A percentile compares a stretch with the other conserved stretches of the same genome.
phyloP scores from a whole-genome alignment of 768 basidiomycete genomes.

The Leucogyrophana mollusca region DNA sequence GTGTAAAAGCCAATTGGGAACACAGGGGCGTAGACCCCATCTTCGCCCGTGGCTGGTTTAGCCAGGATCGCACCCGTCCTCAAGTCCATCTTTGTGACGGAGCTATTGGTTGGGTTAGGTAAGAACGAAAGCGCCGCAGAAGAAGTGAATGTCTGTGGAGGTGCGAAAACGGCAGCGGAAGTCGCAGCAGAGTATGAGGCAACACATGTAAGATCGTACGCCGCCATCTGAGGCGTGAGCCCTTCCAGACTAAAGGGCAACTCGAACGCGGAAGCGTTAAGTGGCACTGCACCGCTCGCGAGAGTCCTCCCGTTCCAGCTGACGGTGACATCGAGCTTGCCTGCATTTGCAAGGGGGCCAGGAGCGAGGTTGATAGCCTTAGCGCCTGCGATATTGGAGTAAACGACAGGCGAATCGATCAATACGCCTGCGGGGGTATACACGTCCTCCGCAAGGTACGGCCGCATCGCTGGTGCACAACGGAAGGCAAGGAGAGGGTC shows the following conservation, averaged over 20 bases:
- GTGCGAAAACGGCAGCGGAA: slow-evolving; percentile 19
- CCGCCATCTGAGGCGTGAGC: slow-evolving; percentile 38
- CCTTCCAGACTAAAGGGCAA: slow-evolving; percentile 46
- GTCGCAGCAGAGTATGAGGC: slow-evolving; percentile 18
- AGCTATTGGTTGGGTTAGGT: slow-evolving; percentile 44
- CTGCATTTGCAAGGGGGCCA: slow-evolving; percentile 23
- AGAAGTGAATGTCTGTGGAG: slow-evolving; percentile 40
- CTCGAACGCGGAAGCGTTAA: slow-evolving; percentile 49
- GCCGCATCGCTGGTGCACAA: slow-evolving; percentile 56
- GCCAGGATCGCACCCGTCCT: slow-evolving; percentile 56
- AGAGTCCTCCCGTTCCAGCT: slow-evolving; percentile 42
- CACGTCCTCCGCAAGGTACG: slow-evolving; percentile 56
- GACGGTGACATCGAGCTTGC: slow-evolving; percentile 40
- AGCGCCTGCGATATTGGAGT: slow-evolving; percentile 44
- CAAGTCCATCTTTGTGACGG: slow-evolving; percentile 60
- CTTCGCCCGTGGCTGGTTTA: slow-evolving; percentile 46
- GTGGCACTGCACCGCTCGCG: slow-evolving; percentile 43
- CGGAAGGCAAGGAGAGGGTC: slow-evolving; percentile 52
- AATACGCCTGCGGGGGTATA: slow-evolving; percentile 43
- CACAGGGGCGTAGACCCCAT: slow-evolving; percentile 48
- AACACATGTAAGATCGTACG: slow-evolving; percentile 29
- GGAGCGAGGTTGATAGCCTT: slow-evolving; percentile 36
- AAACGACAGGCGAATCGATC: slow-evolving; percentile 51
- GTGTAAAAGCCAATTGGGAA: slow-evolving; percentile 46
- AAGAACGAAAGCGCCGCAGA: slow-evolving; percentile 46